Percentiles rank a stretch among this genome's conserved stretches.
Evolutionary conservation across 2,329 filamentous ascomycete genomes (phyloP).

Genomic region (Ophiosphaerella narmari): DNA sequence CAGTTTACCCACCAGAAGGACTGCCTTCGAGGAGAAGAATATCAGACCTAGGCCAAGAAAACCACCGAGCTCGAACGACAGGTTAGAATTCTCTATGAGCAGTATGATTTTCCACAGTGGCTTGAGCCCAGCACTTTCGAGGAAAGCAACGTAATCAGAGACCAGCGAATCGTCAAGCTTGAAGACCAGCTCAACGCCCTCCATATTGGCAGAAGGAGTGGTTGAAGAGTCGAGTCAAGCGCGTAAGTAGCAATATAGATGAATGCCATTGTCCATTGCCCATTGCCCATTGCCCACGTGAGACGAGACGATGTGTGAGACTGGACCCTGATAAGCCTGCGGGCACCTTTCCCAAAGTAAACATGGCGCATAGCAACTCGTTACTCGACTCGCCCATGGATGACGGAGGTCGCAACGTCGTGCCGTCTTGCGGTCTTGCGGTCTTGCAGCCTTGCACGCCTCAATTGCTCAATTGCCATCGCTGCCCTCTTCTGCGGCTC

Average conservation of each 20-base stretch:
- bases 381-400: neutral
- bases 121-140: too few species aligned
- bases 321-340: neutral
- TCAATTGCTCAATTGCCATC: conserved; percentile 6
- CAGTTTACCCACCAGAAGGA: too few species aligned
- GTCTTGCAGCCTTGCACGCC: neutral
- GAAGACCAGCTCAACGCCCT: neutral
- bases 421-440: too few species aligned
- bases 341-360: neutral
- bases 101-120: too few species aligned
- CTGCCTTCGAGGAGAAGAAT: too few species aligned
- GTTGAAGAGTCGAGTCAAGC: too few species aligned
- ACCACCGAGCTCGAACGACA: too few species aligned
- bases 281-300: too few species aligned
- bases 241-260: neutral
- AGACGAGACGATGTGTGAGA: neutral
- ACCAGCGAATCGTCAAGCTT: neutral
- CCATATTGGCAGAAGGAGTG: neutral
- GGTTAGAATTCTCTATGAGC: too few species aligned
- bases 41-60: too few species aligned
- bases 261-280: too few species aligned
- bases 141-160: too few species aligned
- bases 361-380: neutral
- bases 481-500: conserved; percentile 5
- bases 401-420: neutral